Base-by-base conservation (phyloP, 495 filamentous ascomycete species). In the Penicillium egyptiacum region DNA sequence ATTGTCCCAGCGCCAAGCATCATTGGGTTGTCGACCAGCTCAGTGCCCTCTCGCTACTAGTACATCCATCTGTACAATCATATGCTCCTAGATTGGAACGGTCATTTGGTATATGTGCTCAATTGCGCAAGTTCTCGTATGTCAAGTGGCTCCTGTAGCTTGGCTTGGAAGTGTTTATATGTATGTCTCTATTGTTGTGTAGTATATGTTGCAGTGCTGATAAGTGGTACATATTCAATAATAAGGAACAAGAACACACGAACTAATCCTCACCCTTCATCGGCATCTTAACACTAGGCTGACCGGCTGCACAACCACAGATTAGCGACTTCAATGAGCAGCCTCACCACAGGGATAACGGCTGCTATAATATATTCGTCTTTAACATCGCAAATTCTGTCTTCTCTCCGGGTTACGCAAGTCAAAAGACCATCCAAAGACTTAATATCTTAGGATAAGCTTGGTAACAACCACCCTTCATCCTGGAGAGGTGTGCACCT, bases 101-200 rank as follows among this genome's bases (percentile, higher is more conserved):
- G 79, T 88, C 55, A 88, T 91, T 91, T 61, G 83, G 85, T 19
- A 64, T 72, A 7, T 79, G 73, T 46, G 70, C 70, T 10, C 69
- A 63, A 17, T 61, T 73, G 10, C 70, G 68, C 33, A 79, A 75
- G 43, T 64, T 81, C 35, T 65, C 68, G 6, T 72, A 78, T 28
- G 69, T 79, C 6, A 70, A 72, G 35, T 79, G 76, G 77, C 56
- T 81, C n/a, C 74, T 70, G 40, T 79, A 72, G 69, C 67, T 70
- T 16, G 77, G 2, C 79, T 81, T 53, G 48, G 68, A 8, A 76
- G 65, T 28, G 71, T 80, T 12, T 76, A 77, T 52, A 55, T 72
- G 16, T 78, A 77, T 2, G 74, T 81, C 1, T 73, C 81, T 28
- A 79, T 82, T 31, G 70, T 81, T 50, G 79, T 81, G 69, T 70